Percentiles rank a stretch among this genome's conserved stretches.
phyloP scores from a whole-genome alignment of 164 flowering plant genomes.

The Umbellularia californica region DNA sequence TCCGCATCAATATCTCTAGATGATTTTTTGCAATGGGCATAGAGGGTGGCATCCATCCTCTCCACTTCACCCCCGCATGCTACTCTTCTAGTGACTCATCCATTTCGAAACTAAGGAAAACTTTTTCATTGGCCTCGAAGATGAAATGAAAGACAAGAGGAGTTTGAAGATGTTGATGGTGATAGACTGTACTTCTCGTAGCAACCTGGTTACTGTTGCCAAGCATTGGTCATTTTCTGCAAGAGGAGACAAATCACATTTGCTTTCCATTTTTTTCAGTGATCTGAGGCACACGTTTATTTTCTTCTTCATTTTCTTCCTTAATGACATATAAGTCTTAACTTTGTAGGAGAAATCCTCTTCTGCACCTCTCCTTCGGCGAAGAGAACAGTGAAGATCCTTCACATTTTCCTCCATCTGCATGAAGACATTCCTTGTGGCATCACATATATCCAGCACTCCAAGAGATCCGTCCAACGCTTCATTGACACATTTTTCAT shows the following conservation, averaged over 20 bases:
- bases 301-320: slow-evolving; percentile 34
- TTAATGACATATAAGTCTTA: slow-evolving; percentile 18
- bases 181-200: slow-evolving; percentile 30
- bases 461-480: slow-evolving; percentile 32
- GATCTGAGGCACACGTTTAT: slow-evolving; percentile 22
- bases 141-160: slow-evolving; percentile 26
- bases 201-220: slow-evolving; percentile 15
- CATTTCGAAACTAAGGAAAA: slow-evolving; percentile 27
- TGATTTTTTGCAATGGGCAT: slow-evolving; percentile 8
- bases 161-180: slow-evolving; percentile 23
- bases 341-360: slow-evolving; percentile 9
- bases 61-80: slow-evolving; percentile 18
- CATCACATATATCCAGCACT: slow-evolving; percentile 33
- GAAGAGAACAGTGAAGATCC: slow-evolving; percentile 26
- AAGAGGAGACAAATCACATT: not conserved
- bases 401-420: slow-evolving; percentile 27
- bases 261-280: slow-evolving; percentile 22
- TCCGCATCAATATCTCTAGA: slow-evolving; percentile 15
- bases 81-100: slow-evolving; percentile 3
- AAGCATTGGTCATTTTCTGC: slow-evolving; percentile 2
- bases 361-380: slow-evolving; percentile 26
- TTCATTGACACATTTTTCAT: slow-evolving; percentile 27
- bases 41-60: slow-evolving; percentile 25
- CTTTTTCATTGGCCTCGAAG: slow-evolving; percentile 25
- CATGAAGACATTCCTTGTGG: slow-evolving; percentile 23